Percentiles rank a stretch among this genome's conserved stretches.
These are phyloP conservation scores for Lentinula detonsa DNA, from an alignment of 768 basidiomycete species.

Conservation along the genomic window DNA sequence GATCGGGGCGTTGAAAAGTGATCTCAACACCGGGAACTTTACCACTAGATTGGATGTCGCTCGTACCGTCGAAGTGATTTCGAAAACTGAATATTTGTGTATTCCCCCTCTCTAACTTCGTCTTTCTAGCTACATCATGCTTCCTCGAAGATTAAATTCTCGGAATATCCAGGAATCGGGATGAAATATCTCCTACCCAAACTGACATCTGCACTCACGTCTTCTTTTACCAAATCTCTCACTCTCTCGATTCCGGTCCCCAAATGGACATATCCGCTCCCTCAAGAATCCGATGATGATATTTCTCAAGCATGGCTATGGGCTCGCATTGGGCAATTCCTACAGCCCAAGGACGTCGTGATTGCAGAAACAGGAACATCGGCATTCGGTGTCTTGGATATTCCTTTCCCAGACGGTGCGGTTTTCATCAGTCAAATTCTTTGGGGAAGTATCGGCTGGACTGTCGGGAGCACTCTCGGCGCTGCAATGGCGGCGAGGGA, in stretches of 20 bases:
- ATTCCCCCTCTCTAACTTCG: background rate
- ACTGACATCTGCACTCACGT: slow-evolving; percentile 35
- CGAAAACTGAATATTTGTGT: no score
- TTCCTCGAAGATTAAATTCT: slow-evolving; percentile 60
- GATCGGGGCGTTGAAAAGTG: slow-evolving; percentile 62
- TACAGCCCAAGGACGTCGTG: slow-evolving; percentile 67
- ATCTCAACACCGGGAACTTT: slow-evolving; percentile 89
- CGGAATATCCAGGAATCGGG: slow-evolving; percentile 56
- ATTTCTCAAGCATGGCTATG: slow-evolving; percentile 68
- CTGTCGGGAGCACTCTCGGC: slow-evolving; percentile 69
- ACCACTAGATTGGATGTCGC: slow-evolving; percentile 59
- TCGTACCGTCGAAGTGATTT: slow-evolving; percentile 56
- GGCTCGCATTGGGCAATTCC: slow-evolving; percentile 73
- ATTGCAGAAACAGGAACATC: slow-evolving; percentile 83
- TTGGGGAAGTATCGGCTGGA: slow-evolving; percentile 93
- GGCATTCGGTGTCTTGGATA: slow-evolving; percentile 78
- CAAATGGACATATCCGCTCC: slow-evolving; percentile 19
- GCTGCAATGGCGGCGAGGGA: slow-evolving; percentile 78
- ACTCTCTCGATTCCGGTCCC: background rate
- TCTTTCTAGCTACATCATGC: slow-evolving; percentile 66
- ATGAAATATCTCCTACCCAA: slow-evolving; percentile 76
- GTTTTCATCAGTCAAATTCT: slow-evolving; percentile 71
- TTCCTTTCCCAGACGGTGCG: slow-evolving; percentile 67
- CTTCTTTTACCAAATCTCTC: background rate
- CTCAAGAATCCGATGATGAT: background rate